Conservation (phyloP, 1,284 basidiomycete genomes). For the Phellopilus nigrolimitatus region DNA sequence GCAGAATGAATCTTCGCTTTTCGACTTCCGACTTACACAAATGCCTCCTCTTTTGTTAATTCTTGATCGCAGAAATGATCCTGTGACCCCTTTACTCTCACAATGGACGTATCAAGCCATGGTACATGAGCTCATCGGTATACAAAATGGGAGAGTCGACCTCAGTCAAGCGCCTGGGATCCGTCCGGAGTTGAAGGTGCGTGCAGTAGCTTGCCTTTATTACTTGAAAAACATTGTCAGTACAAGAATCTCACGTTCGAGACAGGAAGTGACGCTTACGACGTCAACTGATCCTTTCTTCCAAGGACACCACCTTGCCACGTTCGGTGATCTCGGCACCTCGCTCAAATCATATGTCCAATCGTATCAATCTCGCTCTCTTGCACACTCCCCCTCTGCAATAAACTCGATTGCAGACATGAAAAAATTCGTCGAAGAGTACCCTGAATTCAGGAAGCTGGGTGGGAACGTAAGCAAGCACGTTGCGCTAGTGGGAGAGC, state of each 20-base stretch:
- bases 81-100: conserved; percentile 93
- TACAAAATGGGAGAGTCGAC: conserved; percentile 91
- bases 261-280: conserved; percentile 90
- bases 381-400: conserved; percentile 70
- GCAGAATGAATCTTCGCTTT: conserved; percentile 65
- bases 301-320: conserved; percentile 85
- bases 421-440: conserved; percentile 98
- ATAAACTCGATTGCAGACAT: conserved; percentile 98
- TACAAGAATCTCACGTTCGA: neutral
- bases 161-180: conserved; percentile 84
- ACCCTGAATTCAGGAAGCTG: conserved; percentile 94
- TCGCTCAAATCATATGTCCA: conserved; percentile 92
- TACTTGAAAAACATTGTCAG: neutral
- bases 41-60: conserved; percentile 72
- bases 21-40: conserved; percentile 76
- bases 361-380: conserved; percentile 86
- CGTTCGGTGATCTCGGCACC: conserved; percentile 96
- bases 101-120: conserved; percentile 99
- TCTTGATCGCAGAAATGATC: conserved; percentile 92
- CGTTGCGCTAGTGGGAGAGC: conserved; percentile 93
- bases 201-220: too few relatives aligned
- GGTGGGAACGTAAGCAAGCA: conserved; percentile 99
- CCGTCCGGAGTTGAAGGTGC: conserved; percentile 77
- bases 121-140: conserved; percentile 95
- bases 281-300: conserved; percentile 94